phyloP scores from a whole-genome alignment of 768 basidiomycete species.

The Russula brevipes region DNA sequence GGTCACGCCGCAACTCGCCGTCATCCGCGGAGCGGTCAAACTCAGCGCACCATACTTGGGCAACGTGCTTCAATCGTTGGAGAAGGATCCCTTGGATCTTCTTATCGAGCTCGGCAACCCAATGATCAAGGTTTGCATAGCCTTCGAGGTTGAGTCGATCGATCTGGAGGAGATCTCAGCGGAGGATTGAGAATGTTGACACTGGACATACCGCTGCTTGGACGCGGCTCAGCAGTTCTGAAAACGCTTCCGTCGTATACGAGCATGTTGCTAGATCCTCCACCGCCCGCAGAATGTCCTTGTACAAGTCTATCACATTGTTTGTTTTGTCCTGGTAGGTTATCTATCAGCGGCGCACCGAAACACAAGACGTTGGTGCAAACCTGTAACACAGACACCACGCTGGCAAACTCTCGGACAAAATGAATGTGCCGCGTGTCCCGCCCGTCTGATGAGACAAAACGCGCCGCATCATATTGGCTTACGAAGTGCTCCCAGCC shows the following conservation, averaged over 20 bases:
- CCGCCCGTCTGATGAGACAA: slow-evolving; percentile 66
- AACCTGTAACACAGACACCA: slow-evolving; percentile 87
- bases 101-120: slow-evolving; percentile 54
- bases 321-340: slow-evolving; percentile 81
- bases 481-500: slow-evolving; percentile 97
- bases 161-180: slow-evolving; percentile 46
- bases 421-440: slow-evolving; percentile 92
- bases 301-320: slow-evolving; percentile 84
- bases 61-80: slow-evolving; percentile 67
- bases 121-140: slow-evolving; percentile 66
- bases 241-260: slow-evolving; percentile 79
- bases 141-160: slow-evolving; percentile 95
- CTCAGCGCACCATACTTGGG: slow-evolving; percentile 83
- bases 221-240: slow-evolving; percentile 67
- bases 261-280: slow-evolving; percentile 86
- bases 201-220: slow-evolving; percentile 68
- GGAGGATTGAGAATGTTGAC: not conserved
- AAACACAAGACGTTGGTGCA: slow-evolving; percentile 10
- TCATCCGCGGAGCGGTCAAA: slow-evolving; percentile 74
- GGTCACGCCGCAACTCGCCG: slow-evolving; percentile 52
- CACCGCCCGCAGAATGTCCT: slow-evolving; percentile 76
- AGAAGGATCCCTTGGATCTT: slow-evolving; percentile 79
- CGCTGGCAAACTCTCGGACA: slow-evolving; percentile 91
- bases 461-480: slow-evolving; percentile 81
- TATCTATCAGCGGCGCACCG: slow-evolving; percentile 4